Evolutionary conservation across 2,329 filamentous ascomycete species (phyloP).

Genomic region (Coniochaeta sp.): DNA sequence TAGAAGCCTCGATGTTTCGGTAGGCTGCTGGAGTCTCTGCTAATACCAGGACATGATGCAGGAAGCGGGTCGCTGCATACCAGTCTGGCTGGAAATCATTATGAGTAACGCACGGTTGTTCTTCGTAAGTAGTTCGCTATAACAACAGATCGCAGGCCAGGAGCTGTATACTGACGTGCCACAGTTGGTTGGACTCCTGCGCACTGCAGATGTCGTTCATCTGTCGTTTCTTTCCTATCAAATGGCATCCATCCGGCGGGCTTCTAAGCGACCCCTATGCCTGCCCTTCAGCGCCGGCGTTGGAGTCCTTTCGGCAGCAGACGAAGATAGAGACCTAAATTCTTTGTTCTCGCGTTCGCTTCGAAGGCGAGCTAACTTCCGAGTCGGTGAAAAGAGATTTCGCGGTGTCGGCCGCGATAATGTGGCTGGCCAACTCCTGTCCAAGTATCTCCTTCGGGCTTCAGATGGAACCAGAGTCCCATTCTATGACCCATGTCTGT

Average conservation of each 20-base stretch:
- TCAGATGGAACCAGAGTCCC: neutral
- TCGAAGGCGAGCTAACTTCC: neutral
- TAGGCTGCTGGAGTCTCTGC: neutral
- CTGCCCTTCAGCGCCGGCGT: neutral
- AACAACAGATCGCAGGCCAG: neutral
- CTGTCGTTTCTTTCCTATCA: neutral
- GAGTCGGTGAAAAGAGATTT: neutral
- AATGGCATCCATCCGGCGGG: neutral
- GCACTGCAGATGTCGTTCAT: neutral
- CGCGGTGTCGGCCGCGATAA: neutral
- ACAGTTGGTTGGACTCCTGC: neutral
- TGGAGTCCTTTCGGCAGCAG: neutral
- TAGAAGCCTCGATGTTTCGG: neutral
- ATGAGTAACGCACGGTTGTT: neutral
- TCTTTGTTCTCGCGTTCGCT: neutral
- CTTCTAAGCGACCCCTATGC: neutral
- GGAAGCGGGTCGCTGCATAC: neutral
- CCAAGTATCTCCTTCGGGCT: neutral
- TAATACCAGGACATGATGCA: neutral
- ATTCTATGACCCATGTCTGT: neutral
- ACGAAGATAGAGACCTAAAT: neutral
- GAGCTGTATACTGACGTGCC: neutral
- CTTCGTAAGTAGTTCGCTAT: neutral
- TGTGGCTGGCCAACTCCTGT: neutral
- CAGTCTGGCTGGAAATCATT: neutral